Base-by-base conservation (phyloP, 441 rosid genomes). In the Syzygium malaccense region DNA sequence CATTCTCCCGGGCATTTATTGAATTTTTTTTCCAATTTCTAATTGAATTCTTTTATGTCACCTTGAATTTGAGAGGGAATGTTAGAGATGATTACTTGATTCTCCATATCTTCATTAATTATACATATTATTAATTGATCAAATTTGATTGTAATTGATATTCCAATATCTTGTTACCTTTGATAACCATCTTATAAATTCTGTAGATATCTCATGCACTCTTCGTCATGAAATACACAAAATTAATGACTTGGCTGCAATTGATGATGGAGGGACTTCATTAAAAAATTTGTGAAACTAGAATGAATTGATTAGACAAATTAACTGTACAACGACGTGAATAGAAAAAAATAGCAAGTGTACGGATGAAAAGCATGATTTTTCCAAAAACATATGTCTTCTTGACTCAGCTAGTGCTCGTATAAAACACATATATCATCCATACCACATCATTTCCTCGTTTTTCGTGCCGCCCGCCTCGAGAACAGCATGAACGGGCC, bases 261-360 rank as follows among this genome's bases (percentile, higher is more conserved):
- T 60, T 28, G 68, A 28, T 60, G 14, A 13, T 28, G n/a, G 33
- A 28, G 32, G 66, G 32, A 28, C 66, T 60, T 60, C 32, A 28
- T 0, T 60, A 60, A 28, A 60, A 60, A 17, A 60, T 60, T 60
- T 60, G 66, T 60, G 66, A 60, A 60, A 60, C 32, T 28, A 60
- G 8, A 60, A 28, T 28, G 4, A 60, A 17, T 28, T 60, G 7
- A 28, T 60, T 14, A 28, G 68, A 60, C 33, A 60, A 60, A 60
- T 60, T 28, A 60, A 0, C 14, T 13, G 9, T 6, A 28, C 19
- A 17, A 17, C 0, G 4, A 28, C 66, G 3, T 1, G 66, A 60
- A 60, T 60, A 60, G 1, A 60, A 11, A 0, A 25, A 25, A 26
- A 26, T 60, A 28, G 66, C 68, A 60, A 28, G 4, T 25, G 1